Evolutionary conservation across 805 yeast genomes (phyloP), one percentile per base, ranked within the genome.

Genomic region (Pichia deserticola): DNA sequence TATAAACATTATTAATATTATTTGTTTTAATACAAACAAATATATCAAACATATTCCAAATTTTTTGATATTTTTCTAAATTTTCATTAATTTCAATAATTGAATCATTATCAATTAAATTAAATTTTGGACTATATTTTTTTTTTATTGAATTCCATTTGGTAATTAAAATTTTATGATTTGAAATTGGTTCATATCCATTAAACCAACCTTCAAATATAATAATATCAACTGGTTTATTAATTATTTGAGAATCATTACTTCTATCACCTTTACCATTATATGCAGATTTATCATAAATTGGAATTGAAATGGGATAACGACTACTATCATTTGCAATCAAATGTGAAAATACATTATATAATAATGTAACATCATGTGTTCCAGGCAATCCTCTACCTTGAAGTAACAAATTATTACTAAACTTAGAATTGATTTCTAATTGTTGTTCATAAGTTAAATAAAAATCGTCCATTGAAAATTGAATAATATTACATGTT

Each of bases 321-420:
- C 58, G 58, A 5, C 30, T 32, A 0, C 53, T 44, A 9, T 67
- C 60, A 42, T 60, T 61, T 45, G 54, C 47, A 30, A 58, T 56
- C 40, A 71, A 59, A 30, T 55, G 54, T 6, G 56, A 51, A 38
- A 86, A 54, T 6, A 74, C 63, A 7, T 64, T 55, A 7, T 54
- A 42, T n/a, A 73, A 61, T 12, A 85, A 58, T 1, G 55, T 57
- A 15, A 86, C 59, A 60, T 92, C 97, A 63, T 92, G 99, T 0
- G 98, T 92, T 0, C 97, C 97, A 0, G 98, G 98, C 13, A 87
- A 72, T 0, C 98, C 98, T 29, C 98, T 70, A 3, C 96, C 96
- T 35, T 62, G 57, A 15, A 88, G 59, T 43, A 92, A 67, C 36
- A 66, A 62, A 60, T 65, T 65, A 12, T 66, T 73, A 0, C 70